Conservation (phyloP, 2,329 filamentous ascomycete species). For the Alternaria viburni region DNA sequence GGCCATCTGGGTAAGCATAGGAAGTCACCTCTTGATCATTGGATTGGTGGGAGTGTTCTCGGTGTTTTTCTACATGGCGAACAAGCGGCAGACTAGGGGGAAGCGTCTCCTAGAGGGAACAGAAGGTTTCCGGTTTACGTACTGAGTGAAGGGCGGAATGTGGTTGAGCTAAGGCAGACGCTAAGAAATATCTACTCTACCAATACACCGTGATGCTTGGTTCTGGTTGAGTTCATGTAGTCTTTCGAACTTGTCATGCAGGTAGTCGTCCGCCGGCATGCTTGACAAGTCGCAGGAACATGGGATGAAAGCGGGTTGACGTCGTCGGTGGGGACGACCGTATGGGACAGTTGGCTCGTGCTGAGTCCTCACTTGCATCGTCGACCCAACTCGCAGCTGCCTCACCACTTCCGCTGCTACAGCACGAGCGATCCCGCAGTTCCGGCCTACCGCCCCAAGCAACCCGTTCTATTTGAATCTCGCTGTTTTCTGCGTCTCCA, state of each 20-base stretch:
- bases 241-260: background rate
- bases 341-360: conserved; percentile 18
- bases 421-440: conserved; percentile 25
- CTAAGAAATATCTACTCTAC: background rate
- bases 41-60: conserved; percentile 60
- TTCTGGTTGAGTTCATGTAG: background rate
- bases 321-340: conserved; percentile 26
- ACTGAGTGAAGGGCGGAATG: conserved; percentile 26
- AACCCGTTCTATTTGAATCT: background rate
- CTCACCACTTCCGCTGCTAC: conserved; percentile 19
- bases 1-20: conserved; percentile 71
- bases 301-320: conserved; percentile 25
- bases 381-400: conserved; percentile 18
- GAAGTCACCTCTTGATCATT: conserved; percentile 64
- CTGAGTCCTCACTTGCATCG: conserved; percentile 18
- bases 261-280: background rate
- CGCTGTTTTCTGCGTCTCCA: background rate
- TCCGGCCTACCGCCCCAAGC: conserved; percentile 8
- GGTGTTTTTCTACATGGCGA: conserved; percentile 60
- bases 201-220: background rate
- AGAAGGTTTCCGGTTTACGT: conserved; percentile 55
- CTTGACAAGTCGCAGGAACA: conserved; percentile 3
- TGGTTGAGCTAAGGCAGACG: background rate
- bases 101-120: conserved; percentile 59
- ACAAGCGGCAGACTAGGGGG: conserved; percentile 57